Percentiles rank a stretch among this genome's conserved stretches.
Evolutionary conservation across 139 green algal genomes (phyloP).

Genomic region (Chlorella sorokiniana): DNA sequence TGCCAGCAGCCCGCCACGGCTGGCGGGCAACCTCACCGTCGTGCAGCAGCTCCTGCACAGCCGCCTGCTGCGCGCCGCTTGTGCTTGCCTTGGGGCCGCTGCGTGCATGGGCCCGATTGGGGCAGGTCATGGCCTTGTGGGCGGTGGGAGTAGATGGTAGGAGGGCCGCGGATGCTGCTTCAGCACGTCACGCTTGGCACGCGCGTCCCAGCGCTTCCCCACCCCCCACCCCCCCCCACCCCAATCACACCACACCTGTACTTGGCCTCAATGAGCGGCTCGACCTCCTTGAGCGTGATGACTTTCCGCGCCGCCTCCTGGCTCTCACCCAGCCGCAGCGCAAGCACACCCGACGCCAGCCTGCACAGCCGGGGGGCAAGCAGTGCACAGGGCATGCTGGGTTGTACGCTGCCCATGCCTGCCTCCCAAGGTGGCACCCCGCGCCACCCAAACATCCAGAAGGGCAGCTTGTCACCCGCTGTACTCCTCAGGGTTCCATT

Average conservation of each 20-base stretch:
- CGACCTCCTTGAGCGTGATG: constrained; percentile 55
- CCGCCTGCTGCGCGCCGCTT: constrained; percentile 25
- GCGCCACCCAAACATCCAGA: too few relatives aligned
- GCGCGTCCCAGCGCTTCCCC: too few relatives aligned
- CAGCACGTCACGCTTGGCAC: too few relatives aligned
- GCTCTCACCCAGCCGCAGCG: constrained; percentile 58
- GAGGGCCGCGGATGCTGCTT: too few relatives aligned
- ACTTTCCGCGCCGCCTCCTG: constrained; percentile 26
- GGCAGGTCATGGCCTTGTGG: too few relatives aligned
- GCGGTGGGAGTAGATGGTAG: too few relatives aligned
- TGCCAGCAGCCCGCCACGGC: not conserved
- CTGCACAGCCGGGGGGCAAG: constrained; percentile 56
- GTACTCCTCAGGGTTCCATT: too few relatives aligned
- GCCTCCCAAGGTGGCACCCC: too few relatives aligned
- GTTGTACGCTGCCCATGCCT: not conserved
- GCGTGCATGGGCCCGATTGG: not conserved
- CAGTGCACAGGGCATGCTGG: not conserved
- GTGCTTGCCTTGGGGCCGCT: constrained; percentile 20
- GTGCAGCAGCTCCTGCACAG: constrained; percentile 69
- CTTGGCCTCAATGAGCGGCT: constrained; percentile 45
- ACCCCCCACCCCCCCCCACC: too few relatives aligned
- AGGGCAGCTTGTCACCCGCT: too few relatives aligned
- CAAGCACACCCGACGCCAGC: constrained; percentile 83
- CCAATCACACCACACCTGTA: too few relatives aligned
- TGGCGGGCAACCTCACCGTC: constrained; percentile 29